Evolutionary conservation across 257 asterid species (phyloP).

Genomic region (Fraxinus quadrangulata): DNA sequence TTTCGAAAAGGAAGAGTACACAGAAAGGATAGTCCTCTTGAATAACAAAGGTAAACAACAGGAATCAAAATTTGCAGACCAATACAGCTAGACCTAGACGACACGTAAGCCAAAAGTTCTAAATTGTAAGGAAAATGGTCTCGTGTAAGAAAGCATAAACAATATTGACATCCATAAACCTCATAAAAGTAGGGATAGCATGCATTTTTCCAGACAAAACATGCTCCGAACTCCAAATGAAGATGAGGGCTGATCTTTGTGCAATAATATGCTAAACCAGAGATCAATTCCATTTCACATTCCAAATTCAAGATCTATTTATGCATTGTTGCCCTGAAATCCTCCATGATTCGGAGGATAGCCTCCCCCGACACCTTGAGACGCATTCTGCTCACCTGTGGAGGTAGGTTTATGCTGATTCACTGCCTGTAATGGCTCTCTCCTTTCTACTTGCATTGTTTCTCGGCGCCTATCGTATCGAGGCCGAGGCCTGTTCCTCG

Average conservation of each 20-base stretch:
- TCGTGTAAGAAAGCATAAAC: not conserved
- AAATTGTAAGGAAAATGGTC: not conserved
- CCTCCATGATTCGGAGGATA: conserved; percentile 23
- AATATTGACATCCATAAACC: not conserved
- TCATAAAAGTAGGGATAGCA: not conserved
- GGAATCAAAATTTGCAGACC: not conserved
- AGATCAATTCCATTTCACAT: not conserved
- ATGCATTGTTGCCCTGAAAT: conserved; percentile 28
- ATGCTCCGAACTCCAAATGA: not conserved
- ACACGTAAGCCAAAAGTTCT: not conserved
- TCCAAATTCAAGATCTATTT: not conserved
- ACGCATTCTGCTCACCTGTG: conserved; percentile 21
- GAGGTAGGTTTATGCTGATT: conserved; percentile 32
- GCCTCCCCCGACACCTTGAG: conserved; percentile 20
- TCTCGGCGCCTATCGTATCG: conserved; percentile 79
- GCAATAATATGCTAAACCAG: not conserved
- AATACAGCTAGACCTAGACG: not conserved
- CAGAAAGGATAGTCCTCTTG: not conserved
- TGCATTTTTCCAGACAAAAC: not conserved
- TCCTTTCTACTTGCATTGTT: conserved; percentile 69
- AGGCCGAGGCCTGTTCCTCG: conserved; percentile 69
- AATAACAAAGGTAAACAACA: not conserved
- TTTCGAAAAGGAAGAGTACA: not conserved
- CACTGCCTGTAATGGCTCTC: conserved; percentile 38
- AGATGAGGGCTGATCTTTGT: not conserved